phyloP scores from a whole-genome alignment of 2,329 filamentous ascomycete genomes.

The Botrytis medusae region DNA sequence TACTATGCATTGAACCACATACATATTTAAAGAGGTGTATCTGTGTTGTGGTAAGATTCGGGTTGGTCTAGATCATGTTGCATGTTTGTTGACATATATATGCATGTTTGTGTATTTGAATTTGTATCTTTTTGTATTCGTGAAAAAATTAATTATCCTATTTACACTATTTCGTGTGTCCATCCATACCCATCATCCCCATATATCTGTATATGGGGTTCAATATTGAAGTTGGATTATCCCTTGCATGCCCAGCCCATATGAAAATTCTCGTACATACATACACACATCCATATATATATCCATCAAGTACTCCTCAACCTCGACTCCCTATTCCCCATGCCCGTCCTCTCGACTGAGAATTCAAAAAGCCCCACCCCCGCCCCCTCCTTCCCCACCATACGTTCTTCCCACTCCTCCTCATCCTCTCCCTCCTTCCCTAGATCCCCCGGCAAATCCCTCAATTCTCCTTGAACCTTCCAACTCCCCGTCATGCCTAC shows the following conservation, averaged over 20 bases:
- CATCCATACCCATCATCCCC: not conserved
- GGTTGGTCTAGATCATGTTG: not conserved
- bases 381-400: not conserved
- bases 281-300: not conserved
- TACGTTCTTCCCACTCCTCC: not conserved
- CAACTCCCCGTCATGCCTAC: conserved; percentile 16
- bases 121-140: not conserved
- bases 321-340: not conserved
- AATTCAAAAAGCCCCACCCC: conserved; percentile 16
- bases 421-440: not conserved
- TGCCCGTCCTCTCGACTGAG: not conserved
- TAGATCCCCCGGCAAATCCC: not conserved
- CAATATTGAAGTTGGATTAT: not conserved
- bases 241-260: not conserved
- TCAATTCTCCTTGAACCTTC: conserved; percentile 18
- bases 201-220: not conserved
- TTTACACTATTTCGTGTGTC: not conserved
- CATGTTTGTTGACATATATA: no score
- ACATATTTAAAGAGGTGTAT: no score
- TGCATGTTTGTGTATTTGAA: not conserved
- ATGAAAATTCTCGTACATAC: not conserved
- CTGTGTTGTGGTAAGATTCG: no score
- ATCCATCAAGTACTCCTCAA: not conserved
- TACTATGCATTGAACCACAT: no score
- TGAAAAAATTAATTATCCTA: not conserved